Base-by-base conservation (phyloP, 768 basidiomycete species). In the Clitopilus hobsonii region DNA sequence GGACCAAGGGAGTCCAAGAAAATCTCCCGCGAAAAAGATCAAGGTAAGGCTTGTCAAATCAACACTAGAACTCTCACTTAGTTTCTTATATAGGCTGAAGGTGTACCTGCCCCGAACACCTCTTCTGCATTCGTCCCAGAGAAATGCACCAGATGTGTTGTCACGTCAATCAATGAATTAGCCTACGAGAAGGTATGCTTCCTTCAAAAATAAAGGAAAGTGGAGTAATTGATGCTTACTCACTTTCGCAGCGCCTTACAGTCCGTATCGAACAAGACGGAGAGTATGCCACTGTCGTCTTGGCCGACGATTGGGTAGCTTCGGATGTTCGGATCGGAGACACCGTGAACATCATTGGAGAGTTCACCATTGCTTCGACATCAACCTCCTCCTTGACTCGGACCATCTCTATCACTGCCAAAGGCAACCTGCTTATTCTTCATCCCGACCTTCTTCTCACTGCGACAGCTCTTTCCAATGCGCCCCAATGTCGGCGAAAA, bases 371-470 rank as follows among this genome's bases (percentile, higher is more conserved):
- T 6, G 67, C 71, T 27, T 61, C 68, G 2, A 57, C 68, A 2
- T 67, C 69, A 4, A 61, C 70, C 0, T 70, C 74, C 11, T 65
- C 73, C 16, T 59, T 74, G n/a, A 69, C 64, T 6, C 63, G 66
- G 38, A 71, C 72, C 13, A 87, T 92, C 26, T 67, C 72, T 1
- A 77, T 97, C 47, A 84, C 83, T 1, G 78, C 84, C 26, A 77
- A 77, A 52, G 65, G 79, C 8, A 87, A 93, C 60, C 73, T 89
- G 49, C 71, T 98, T 54, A 86, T 98, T 58, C 86, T 88, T 49
- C 94, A 98, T 63, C 96, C 96, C 5, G 96, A 99, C 69, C 71
- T 92, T 47, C 87, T 99, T 38, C 69, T 98, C 49, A 95, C 97
- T 1, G 88, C 94, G 23, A 97, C 96, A 0, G 82, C 91, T 0